Conservation (phyloP, 371 early-diverging fungal species). For the Lichtheimia ramosa region DNA sequence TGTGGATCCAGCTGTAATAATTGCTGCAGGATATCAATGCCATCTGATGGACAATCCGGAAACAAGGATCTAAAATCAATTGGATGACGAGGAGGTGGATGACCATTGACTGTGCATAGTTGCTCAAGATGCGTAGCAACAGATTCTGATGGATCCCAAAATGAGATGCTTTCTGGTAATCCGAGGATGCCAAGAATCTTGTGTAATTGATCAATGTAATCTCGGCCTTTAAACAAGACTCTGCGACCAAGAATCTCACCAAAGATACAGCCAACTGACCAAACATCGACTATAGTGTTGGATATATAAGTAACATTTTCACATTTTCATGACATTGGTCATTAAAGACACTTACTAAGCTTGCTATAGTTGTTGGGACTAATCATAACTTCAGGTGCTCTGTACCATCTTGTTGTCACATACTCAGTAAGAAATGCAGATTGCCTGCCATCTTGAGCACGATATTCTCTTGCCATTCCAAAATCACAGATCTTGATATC, state of each 20-base stretch:
- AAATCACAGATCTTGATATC: slow-evolving; percentile 81
- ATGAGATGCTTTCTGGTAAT: slow-evolving; percentile 82
- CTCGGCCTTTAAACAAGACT: slow-evolving; percentile 69
- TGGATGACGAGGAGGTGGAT: slow-evolving; percentile 31
- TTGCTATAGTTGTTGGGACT: slow-evolving; percentile 76
- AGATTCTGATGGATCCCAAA: slow-evolving; percentile 35
- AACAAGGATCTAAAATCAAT: slow-evolving; percentile 32
- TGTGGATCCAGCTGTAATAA: slow-evolving; percentile 84
- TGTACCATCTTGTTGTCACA: slow-evolving; percentile 91
- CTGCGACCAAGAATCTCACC: slow-evolving; percentile 78
- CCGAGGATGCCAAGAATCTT: slow-evolving; percentile 86
- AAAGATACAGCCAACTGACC: slow-evolving; percentile 89
- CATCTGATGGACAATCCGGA: slow-evolving; percentile 50
- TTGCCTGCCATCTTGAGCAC: background rate
- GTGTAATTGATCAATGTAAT: slow-evolving; percentile 90
- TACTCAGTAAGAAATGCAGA: slow-evolving; percentile 70
- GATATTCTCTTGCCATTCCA: slow-evolving; percentile 74
- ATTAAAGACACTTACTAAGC: slow-evolving; percentile 50
- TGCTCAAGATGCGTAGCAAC: slow-evolving; percentile 20
- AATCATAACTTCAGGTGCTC: slow-evolving; percentile 91
- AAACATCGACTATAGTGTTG: slow-evolving; percentile 64
- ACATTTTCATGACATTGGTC: background rate
- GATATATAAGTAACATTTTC: slow-evolving; percentile 1
- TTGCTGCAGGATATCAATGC: slow-evolving; percentile 65
- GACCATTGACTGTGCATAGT: slow-evolving; percentile 46